Evolutionary conservation across 2,329 filamentous ascomycete genomes (phyloP), one percentile per base, ranked within the genome.

Genomic region (Proliferodiscus dingleyae): DNA sequence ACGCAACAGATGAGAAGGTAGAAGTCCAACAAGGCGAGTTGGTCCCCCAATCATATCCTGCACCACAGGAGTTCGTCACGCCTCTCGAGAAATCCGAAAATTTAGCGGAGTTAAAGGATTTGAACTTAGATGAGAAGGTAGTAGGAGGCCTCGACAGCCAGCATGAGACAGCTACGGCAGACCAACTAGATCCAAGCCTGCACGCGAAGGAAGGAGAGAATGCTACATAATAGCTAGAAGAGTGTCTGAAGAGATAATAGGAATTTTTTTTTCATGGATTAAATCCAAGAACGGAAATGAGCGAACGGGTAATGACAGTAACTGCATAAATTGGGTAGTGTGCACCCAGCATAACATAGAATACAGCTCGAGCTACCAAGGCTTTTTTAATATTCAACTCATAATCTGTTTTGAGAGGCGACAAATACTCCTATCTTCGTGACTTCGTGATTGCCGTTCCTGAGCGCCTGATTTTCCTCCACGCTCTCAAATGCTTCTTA

Each of bases 51-150:
- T 42, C 46, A 3, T 39, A 54, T 33, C 59, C 59, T 11, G 59
- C 56, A 46, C 53, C 53, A 3, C 41, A 47, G 1, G 41, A 42
- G 2, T 60, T 61, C 24, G 46, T 54, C 8, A 61, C 59, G 1
- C 55, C 57, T 6, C 28, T 32, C 9, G 55, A 60, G n/a, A 26
- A 26, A 11, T 11, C 24, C 6, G 50, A 43, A 1, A 5, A 54
- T 0, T 37, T 55, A 11, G 32, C 46, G 10, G 16, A 21, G 32
- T 11, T 50, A 4, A 23, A 43, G 5, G 33, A 29, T 5, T 34
- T 51, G 15, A 41, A 22, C 15, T 37, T 59, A 7, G 49, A 48
- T 23, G 55, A 57, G 43, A 53, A 53, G 39, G 38, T 38, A 5
- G 33, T 30, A 3, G 43, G 45, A 18, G 46, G 29, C 7, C 38